Conservation (phyloP, 2,329 filamentous ascomycete species). For the Hymenoscyphus fructigenus region DNA sequence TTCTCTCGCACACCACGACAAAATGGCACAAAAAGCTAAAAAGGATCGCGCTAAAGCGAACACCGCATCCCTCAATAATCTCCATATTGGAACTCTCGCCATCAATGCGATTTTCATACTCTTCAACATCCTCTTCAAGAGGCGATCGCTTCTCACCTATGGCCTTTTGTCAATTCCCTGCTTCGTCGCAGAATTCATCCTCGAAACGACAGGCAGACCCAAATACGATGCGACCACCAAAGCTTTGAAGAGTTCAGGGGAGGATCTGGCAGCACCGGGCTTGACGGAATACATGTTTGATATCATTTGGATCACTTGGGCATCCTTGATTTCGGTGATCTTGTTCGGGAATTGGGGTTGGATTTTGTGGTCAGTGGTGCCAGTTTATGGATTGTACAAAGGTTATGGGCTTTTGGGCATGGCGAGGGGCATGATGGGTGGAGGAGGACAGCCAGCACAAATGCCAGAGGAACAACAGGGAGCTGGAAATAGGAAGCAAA, state of each 20-base stretch:
- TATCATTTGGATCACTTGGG: conserved; percentile 92
- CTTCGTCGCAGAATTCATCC: conserved; percentile 76
- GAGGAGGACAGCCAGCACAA: conserved; percentile 29
- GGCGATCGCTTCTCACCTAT: conserved; percentile 68
- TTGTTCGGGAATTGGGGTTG: conserved; percentile 80
- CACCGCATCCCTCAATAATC: conserved; percentile 70
- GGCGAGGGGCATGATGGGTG: conserved; percentile 38
- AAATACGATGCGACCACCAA: conserved; percentile 56
- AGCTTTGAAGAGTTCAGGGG: conserved; percentile 68
- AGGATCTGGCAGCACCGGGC: conserved; percentile 83
- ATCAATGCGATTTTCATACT: conserved; percentile 76
- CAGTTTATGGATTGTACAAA: conserved; percentile 36
- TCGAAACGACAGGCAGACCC: conserved; percentile 83
- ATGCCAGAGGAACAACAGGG: conserved; percentile 30
- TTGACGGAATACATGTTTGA: conserved; percentile 99
- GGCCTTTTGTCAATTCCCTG: conserved; percentile 70
- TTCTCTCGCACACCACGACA: neutral
- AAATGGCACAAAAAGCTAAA: conserved; percentile 39
- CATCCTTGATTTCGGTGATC: conserved; percentile 67
- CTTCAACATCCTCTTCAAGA: conserved; percentile 61
- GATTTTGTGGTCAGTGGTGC: conserved; percentile 53
- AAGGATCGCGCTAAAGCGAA: conserved; percentile 73
- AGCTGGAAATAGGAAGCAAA: conserved; percentile 36
- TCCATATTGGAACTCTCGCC: conserved; percentile 72
- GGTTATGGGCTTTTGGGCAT: conserved; percentile 36